Evolutionary conservation across 1,284 basidiomycete genomes (phyloP), one percentile per base, ranked within the genome.

Genomic region (Coniferiporia weirii): DNA sequence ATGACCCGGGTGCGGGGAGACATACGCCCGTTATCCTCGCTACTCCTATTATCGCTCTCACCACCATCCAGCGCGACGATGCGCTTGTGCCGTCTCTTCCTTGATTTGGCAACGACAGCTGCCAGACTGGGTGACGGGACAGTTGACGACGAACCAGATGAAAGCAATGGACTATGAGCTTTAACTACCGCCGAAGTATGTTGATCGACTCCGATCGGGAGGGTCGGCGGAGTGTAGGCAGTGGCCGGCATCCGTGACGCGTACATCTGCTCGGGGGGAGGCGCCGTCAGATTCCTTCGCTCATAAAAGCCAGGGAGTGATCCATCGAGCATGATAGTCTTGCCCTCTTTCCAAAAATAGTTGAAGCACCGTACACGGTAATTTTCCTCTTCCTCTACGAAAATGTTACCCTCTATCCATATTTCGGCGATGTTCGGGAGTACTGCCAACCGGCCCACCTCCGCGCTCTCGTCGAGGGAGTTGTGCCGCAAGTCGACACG

Each of bases 401-500:
- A 82, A 0, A 89, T 89, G 67, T 97, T 97, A 1, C 85, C 87
- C 56, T 87, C 83, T 15, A 93, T 76, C 83, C 86, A 93, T 0
- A 97, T 77, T 65, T 92, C 85, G 7, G 75, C 65, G 60, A 97
- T 80, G 65, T 89, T 81, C 7, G 92, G 91, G 40, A 98, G 76
- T 4, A 83, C 79, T 0, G 92, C 87, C 17, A 99, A 76, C 22
- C 96, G 78, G 1, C 93, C 91, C 1, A 98, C 79, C 71, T 99
- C 96, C 12, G 85, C 84, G 40, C 83, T 83, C 65, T 98, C 96
- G 50, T 87, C 82, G 45, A 99, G 76, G 48, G 81, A 72, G 66
- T 98, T 99, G 52, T 78, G 70, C 4, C 95, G 83, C n/a, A 98
- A 75, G 70, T 99, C 95, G 27, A 98, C 79, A 15, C 91, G 83